Evolutionary conservation across 345 rosid genomes (phyloP).

Genomic region (Cardiospermum halicacabum): DNA sequence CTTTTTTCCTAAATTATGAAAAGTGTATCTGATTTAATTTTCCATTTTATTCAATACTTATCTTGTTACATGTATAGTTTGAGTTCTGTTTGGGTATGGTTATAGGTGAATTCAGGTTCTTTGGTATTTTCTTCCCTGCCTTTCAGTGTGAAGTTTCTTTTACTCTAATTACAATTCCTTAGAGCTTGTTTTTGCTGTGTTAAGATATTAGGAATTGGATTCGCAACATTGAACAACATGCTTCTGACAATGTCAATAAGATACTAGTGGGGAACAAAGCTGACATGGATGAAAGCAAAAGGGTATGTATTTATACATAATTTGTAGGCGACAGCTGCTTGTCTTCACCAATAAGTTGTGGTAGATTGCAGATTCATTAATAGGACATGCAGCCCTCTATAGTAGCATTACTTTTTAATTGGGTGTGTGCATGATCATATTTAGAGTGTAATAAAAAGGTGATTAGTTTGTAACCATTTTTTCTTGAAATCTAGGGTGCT

Average conservation of each 20-base stretch:
- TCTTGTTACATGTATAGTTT: not conserved
- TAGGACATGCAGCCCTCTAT: not conserved
- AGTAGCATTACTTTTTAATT: not conserved
- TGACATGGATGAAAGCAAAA: slow-evolving; percentile 98
- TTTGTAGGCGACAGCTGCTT: not conserved
- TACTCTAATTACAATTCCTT: slow-evolving; percentile 6
- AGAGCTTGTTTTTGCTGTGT: slow-evolving; percentile 12
- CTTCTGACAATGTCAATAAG: slow-evolving; percentile 93
- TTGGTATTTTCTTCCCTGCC: not conserved
- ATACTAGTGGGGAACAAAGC: slow-evolving; percentile 97
- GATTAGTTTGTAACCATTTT: not conserved
- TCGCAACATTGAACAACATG: slow-evolving; percentile 96
- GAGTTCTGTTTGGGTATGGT: not conserved
- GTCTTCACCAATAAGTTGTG: slow-evolving; percentile 1
- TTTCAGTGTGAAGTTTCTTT: slow-evolving; percentile 8
- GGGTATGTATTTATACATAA: slow-evolving; percentile 37
- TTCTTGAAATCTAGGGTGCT: not conserved
- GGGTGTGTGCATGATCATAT: not conserved
- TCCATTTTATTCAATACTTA: not conserved
- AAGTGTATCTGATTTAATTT: not conserved
- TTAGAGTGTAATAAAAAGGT: not conserved
- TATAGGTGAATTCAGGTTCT: not conserved
- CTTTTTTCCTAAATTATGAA: slow-evolving; percentile 5
- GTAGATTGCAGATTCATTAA: slow-evolving; percentile 3
- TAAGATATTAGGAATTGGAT: slow-evolving; percentile 97